These are phyloP conservation scores for Hypomontagnella submonticulosa DNA, from an alignment of 495 filamentous ascomycete species.

Conservation along the genomic window DNA sequence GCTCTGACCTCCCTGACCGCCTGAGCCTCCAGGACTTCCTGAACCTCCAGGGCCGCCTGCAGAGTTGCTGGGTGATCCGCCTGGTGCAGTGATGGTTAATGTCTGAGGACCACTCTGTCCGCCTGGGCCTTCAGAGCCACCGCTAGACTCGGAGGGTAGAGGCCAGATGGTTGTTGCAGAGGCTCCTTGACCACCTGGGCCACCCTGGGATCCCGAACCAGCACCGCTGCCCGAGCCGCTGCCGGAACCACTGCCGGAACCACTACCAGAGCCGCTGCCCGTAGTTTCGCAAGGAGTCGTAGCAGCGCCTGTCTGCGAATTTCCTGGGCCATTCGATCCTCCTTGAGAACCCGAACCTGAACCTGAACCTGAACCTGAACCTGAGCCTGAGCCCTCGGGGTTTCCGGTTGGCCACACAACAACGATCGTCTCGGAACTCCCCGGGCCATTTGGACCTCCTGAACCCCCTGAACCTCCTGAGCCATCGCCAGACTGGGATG, in stretches of 20 bases:
- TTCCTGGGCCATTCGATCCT: constrained; percentile 25
- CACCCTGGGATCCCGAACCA: constrained; percentile 27
- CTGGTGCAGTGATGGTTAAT: constrained; percentile 39
- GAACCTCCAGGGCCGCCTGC: constrained; percentile 18
- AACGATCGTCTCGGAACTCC: constrained; percentile 34
- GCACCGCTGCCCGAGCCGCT: constrained; percentile 12
- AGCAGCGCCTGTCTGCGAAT: constrained; percentile 11
- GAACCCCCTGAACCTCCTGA: constrained; percentile 21
- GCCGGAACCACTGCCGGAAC: too few relatives aligned
- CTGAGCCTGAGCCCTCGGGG: constrained; percentile 25
- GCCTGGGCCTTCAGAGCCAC: constrained; percentile 27
- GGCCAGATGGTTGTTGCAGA: constrained; percentile 39
- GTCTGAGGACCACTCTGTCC: constrained; percentile 35
- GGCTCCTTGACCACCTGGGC: constrained; percentile 32
- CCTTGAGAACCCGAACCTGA: constrained; percentile 23
- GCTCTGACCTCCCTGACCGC: constrained; percentile 9
- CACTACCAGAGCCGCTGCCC: constrained; percentile 11
- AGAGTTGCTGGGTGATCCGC: constrained; percentile 29
- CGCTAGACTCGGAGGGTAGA: constrained; percentile 22
- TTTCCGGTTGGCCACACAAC: constrained; percentile 30
- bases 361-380: constrained; percentile 23
- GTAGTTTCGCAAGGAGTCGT: constrained; percentile 39
- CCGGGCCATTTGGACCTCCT: constrained; percentile 33
- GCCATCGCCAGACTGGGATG: constrained; percentile 11
- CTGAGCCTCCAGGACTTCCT: constrained; percentile 11